Percentiles rank a stretch among this genome's conserved stretches.
These are phyloP conservation scores for Arabidopsis suecica DNA, from an alignment of 345 rosid genomes.

Conservation along the genomic window DNA sequence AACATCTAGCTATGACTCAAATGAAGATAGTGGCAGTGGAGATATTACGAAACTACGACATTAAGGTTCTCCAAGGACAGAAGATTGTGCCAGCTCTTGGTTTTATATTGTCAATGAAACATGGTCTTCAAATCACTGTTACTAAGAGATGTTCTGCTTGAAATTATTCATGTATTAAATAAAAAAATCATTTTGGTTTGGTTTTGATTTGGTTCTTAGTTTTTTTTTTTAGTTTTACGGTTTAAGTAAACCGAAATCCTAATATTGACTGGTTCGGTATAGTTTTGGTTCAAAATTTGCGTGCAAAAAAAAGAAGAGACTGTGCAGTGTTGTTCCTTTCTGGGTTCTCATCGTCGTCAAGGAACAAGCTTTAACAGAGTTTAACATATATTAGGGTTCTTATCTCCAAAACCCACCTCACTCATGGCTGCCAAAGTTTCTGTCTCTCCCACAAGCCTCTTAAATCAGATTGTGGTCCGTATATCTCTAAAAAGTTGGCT, in stretches of 20 bases:
- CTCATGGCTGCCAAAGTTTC: conserved; percentile 27
- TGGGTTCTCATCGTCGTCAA: no score
- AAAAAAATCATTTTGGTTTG: neutral
- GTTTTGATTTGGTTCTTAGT: no score
- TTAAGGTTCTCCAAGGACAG: neutral
- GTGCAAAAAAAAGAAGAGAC: no score
- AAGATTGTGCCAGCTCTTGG: neutral
- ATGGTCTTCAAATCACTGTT: neutral
- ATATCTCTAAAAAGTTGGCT: neutral
- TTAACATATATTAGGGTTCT: no score
- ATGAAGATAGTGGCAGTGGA: conserved; percentile 13
- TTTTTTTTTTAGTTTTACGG: no score
- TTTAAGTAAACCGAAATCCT: no score
- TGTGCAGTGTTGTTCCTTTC: no score
- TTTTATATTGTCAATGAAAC: neutral
- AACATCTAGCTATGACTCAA: neutral
- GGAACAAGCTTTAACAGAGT: no score
- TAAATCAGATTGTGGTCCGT: conserved; percentile 67
- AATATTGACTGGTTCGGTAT: no score
- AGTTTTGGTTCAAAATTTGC: no score
- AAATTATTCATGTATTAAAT: neutral
- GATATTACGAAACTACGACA: neutral
- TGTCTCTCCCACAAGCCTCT: conserved; percentile 44
- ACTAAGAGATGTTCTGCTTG: neutral
- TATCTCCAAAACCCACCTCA: no score